These are phyloP conservation scores for Botrytis pseudocinerea DNA, from an alignment of 2,329 filamentous ascomycete species.

Conservation along the genomic window DNA sequence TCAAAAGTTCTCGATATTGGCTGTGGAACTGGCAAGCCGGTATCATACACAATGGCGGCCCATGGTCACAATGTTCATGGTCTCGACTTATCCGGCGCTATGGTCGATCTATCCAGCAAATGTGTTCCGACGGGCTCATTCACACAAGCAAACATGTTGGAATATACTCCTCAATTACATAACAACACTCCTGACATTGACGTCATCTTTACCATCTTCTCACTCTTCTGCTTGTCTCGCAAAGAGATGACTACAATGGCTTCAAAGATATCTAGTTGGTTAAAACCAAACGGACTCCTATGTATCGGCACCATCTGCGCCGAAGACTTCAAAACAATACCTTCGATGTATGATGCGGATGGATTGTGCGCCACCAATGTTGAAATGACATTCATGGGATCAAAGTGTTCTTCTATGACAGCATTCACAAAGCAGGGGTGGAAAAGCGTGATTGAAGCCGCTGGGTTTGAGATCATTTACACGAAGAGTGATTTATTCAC, in stretches of 20 bases:
- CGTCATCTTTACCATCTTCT: slow-evolving; percentile 27
- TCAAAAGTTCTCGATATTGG: slow-evolving; percentile 39
- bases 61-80: slow-evolving; percentile 29
- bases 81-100: slow-evolving; percentile 42
- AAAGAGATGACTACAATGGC: slow-evolving; percentile 25
- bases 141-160: slow-evolving; percentile 26
- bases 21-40: slow-evolving; percentile 41
- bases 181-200: slow-evolving; percentile 16
- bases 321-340: slow-evolving; percentile 15
- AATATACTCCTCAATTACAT: slow-evolving; percentile 20
- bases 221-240: slow-evolving; percentile 27
- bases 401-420: slow-evolving; percentile 14
- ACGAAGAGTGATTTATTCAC: slow-evolving; percentile 19
- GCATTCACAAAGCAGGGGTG: slow-evolving; percentile 24
- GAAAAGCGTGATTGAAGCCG: slow-evolving; percentile 4
- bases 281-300: slow-evolving; percentile 26
- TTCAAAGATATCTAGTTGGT: slow-evolving; percentile 27
- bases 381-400: slow-evolving; percentile 29
- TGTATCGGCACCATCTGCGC: slow-evolving; percentile 28
- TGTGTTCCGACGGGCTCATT: slow-evolving; percentile 29
- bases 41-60: slow-evolving; percentile 33
- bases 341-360: slow-evolving; percentile 26
- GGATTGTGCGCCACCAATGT: slow-evolving; percentile 24
- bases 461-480: slow-evolving; percentile 19
- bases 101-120: slow-evolving; percentile 21